Conservation (phyloP, 345 rosid species). For the Erucastrum elatum region DNA sequence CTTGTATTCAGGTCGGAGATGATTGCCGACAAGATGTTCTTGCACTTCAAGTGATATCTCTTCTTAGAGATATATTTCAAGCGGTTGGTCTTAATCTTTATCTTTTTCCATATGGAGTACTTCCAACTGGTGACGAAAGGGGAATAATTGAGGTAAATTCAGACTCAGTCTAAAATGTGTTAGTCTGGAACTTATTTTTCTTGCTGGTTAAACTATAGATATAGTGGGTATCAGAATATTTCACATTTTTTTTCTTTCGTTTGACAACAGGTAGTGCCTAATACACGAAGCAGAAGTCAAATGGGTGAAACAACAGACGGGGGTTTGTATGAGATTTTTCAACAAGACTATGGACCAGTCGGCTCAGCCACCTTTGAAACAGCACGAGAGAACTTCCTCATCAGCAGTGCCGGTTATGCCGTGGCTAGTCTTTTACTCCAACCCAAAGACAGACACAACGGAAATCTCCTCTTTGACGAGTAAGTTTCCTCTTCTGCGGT, state of each 20-base stretch:
- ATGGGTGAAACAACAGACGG: slow-evolving; percentile 98
- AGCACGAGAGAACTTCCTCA: slow-evolving; percentile 74
- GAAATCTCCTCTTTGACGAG: slow-evolving; percentile 91
- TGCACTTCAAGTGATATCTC: slow-evolving; percentile 92
- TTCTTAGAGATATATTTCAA: slow-evolving; percentile 77
- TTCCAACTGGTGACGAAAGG: slow-evolving; percentile 86
- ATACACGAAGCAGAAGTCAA: slow-evolving; percentile 84
- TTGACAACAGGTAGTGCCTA: slow-evolving; percentile 71
- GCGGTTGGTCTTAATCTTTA: slow-evolving; percentile 86
- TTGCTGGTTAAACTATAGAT: background rate
- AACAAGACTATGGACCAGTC: slow-evolving; percentile 84
- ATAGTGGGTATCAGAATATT: background rate
- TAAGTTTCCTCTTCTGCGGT: background rate
- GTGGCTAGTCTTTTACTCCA: slow-evolving; percentile 91
- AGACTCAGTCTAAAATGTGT: background rate
- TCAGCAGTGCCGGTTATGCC: slow-evolving; percentile 94
- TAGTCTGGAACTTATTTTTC: background rate
- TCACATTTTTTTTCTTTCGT: background rate
- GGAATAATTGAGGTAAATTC: slow-evolving; percentile 81
- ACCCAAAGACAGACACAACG: slow-evolving; percentile 94
- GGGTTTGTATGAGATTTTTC: slow-evolving; percentile 90
- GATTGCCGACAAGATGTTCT: slow-evolving; percentile 99
- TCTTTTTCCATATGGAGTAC: slow-evolving; percentile 92
- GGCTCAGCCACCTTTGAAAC: slow-evolving; percentile 81
- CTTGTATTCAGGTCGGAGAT: slow-evolving; percentile 83